Evolutionary conservation across 1,284 basidiomycete species (phyloP).

Genomic region (Xerocomus minutiporus): DNA sequence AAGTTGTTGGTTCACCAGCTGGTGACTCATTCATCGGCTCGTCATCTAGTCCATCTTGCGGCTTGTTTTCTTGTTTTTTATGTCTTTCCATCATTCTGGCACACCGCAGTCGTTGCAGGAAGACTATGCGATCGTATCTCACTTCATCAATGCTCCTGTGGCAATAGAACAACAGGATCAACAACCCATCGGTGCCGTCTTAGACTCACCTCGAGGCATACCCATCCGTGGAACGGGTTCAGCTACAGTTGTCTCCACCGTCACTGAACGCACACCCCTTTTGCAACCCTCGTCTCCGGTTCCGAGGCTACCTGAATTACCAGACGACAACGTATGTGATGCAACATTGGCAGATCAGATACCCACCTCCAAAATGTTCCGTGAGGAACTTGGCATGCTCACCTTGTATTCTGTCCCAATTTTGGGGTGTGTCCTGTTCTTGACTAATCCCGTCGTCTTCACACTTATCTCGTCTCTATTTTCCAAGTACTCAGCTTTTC

Average conservation of each 20-base stretch:
- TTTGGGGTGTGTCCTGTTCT: conserved; percentile 48
- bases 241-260: neutral
- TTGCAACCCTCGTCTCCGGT: conserved; percentile 26
- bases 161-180: conserved; percentile 6
- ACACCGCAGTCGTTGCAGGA: conserved; percentile 37
- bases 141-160: conserved; percentile 29
- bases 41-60: neutral
- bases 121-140: conserved; percentile 44
- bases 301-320: conserved; percentile 11
- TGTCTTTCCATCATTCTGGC: conserved; percentile 21
- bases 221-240: conserved; percentile 16
- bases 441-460: neutral
- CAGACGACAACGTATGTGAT: conserved; percentile 4
- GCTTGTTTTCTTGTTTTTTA: neutral
- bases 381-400: conserved; percentile 60
- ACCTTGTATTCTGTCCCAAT: conserved; percentile 64
- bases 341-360: conserved; percentile 35
- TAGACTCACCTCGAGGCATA: conserved; percentile 14
- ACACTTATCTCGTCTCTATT: neutral
- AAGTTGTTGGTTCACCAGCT: neutral
- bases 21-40: no score
- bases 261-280: conserved; percentile 33
- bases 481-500: conserved; percentile 60
- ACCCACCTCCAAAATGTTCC: conserved; percentile 43
- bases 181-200: conserved; percentile 1